Evolutionary conservation across 2,329 filamentous ascomycete species (phyloP), one percentile per base, ranked within the genome.

Genomic region (Penicillium sp.): DNA sequence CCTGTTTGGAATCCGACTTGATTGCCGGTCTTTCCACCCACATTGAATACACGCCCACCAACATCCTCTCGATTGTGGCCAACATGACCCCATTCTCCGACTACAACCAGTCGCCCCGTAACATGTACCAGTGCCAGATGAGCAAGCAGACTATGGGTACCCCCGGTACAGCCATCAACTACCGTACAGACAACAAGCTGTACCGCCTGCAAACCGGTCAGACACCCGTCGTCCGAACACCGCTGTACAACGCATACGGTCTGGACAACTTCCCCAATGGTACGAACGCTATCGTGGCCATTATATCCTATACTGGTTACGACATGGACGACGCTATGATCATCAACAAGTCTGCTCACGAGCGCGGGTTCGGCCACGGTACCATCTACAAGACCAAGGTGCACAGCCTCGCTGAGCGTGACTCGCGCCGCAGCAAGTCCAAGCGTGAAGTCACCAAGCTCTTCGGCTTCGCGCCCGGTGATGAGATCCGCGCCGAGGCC

Each of bases 261-360:
- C 88, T 98, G 60, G 95, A 99, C 79, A 98, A 98, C 77, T 99
- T 97, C 76, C 95, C 95, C 55, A 97, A 98, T 73, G 95, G 95
- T 31, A 93, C 87, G 70, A 99, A 99, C 70, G 92, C 92, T 9
- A 88, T 98, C 40, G 95, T 99, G 59, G 95, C 95, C 59, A 96
- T 99, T 75, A 96, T 99, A 64, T 97, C 94, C 0, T 99, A 99
- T 77, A 98, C 94, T 2, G 95, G 94, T 53, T 99, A 98, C 79
- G 95, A 99, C 83, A 99, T 99, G 95, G 95, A 99, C 83, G 95
- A 99, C 79, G 95, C 95, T 74, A 98, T 98, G 94, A 98, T 99
- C 73, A 83, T 99, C 73, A 98, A 98, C 82, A 98, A 98, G 76
- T 96, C 92, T 19, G 88, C 94, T 2, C 92, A 97, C 76, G 95